Conservation (phyloP, 805 yeast genomes). For the Starmerella ratchasimensis region DNA sequence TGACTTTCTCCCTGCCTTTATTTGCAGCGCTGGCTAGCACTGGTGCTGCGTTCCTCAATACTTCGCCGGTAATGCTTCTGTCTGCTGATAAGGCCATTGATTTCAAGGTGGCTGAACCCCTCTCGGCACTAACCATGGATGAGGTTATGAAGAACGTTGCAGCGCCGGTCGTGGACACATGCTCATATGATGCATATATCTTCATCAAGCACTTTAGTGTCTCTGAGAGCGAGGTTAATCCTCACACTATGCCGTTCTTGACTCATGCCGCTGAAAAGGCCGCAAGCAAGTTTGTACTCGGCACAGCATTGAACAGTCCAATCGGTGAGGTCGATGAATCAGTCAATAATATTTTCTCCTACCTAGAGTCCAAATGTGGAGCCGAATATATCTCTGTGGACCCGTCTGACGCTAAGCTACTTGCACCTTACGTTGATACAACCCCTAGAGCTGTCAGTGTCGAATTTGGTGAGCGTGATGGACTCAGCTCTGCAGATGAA, state of each 20-base stretch:
- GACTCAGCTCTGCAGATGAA: conserved; percentile 18
- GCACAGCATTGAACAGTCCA: conserved; percentile 9
- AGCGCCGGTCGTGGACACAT: conserved; percentile 21
- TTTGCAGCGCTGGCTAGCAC: not conserved
- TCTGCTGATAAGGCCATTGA: conserved; percentile 7
- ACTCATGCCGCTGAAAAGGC: conserved; percentile 19
- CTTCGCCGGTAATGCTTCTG: conserved; percentile 16
- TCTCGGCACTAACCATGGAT: conserved; percentile 5
- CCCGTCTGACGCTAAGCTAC: conserved; percentile 31
- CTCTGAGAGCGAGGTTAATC: conserved; percentile 30
- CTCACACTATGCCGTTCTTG: conserved; percentile 22
- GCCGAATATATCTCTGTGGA: conserved; percentile 36
- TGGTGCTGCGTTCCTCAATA: conserved; percentile 13
- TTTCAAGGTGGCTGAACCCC: not conserved
- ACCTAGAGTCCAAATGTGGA: conserved; percentile 34
- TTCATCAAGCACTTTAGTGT: conserved; percentile 44
- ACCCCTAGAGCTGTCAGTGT: conserved; percentile 48
- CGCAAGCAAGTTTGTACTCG: conserved; percentile 4
- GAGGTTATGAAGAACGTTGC: conserved; percentile 8
- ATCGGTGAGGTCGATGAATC: not conserved
- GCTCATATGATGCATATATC: conserved; percentile 45
- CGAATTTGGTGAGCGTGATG: conserved; percentile 32
- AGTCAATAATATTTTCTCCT: not conserved
- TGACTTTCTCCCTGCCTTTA: not conserved
- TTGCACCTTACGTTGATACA: conserved; percentile 48